A percentile compares a stretch with the other conserved stretches of the same genome.
Evolutionary conservation across 139 green algal species (phyloP).

Genomic region (Tetradesmus lagerheimii): DNA sequence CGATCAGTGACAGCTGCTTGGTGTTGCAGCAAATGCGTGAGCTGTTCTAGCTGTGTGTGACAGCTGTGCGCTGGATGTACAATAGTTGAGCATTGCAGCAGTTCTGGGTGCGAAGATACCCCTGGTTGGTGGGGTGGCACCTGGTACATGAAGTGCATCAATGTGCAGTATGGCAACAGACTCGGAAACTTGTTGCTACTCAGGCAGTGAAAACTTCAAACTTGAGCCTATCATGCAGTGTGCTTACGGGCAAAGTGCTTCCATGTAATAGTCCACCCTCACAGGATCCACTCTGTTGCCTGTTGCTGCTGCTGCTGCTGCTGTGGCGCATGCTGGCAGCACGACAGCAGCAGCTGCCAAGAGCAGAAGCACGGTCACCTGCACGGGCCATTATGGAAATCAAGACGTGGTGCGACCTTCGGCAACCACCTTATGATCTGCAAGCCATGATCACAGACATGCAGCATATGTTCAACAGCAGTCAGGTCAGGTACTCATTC

Average conservation of each 20-base stretch:
- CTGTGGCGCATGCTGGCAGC: neutral
- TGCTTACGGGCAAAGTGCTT: slow-evolving; percentile 37
- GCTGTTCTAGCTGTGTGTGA: too few relatives aligned
- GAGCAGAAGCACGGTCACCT: neutral
- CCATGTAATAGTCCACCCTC: slow-evolving; percentile 42
- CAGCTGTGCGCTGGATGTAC: too few relatives aligned
- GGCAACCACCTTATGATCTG: too few relatives aligned
- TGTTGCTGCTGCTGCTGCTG: slow-evolving; percentile 16
- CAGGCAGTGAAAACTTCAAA: too few relatives aligned
- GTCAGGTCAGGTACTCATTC: too few relatives aligned
- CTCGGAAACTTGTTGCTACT: too few relatives aligned
- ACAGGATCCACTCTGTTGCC: neutral
- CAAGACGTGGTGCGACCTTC: too few relatives aligned
- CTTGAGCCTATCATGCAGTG: neutral
- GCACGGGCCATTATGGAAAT: neutral
- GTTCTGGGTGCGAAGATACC: neutral
- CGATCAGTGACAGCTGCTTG: neutral
- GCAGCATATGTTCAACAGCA: too few relatives aligned
- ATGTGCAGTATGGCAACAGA: too few relatives aligned
- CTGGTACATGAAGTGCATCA: too few relatives aligned
- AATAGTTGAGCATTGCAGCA: too few relatives aligned
- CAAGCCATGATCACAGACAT: neutral
- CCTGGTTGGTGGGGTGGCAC: neutral
- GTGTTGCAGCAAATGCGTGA: too few relatives aligned
- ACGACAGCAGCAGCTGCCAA: neutral